Conservation (phyloP, 1,139 yeast genomes). For the Torulaspora pretoriensis region DNA sequence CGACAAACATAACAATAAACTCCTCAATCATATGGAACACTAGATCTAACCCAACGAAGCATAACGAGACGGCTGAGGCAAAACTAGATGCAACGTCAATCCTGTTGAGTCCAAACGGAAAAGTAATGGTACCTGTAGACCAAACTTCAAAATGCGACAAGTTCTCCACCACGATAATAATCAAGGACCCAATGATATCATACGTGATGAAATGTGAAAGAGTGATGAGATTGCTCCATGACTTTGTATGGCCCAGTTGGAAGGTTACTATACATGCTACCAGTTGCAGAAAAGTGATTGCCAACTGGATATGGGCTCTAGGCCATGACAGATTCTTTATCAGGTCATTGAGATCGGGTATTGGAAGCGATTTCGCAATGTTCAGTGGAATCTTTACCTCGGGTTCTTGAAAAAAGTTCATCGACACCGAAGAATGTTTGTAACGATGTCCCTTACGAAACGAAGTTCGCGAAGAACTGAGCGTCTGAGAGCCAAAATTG, state of each 20-base stretch:
- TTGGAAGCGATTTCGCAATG: conserved; percentile 74
- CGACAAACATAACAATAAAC: conserved; percentile 49
- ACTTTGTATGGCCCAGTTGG: conserved; percentile 52
- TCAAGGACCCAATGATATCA: conserved; percentile 75
- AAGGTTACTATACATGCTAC: conserved; percentile 45
- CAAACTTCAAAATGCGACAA: conserved; percentile 90
- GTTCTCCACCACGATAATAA: conserved; percentile 68
- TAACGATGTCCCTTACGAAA: conserved; percentile 94
- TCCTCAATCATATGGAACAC: conserved; percentile 83
- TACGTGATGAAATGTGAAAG: conserved; percentile 83
- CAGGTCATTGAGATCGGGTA: conserved; percentile 69
- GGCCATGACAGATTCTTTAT: conserved; percentile 62
- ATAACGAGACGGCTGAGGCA: conserved; percentile 75
- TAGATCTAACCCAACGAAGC: conserved; percentile 88
- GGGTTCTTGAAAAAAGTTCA: conserved; percentile 94
- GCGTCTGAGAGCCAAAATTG: conserved; percentile 46
- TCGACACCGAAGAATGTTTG: conserved; percentile 93
- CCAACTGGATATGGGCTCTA: conserved; percentile 52
- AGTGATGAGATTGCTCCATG: conserved; percentile 65
- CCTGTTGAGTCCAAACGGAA: conserved; percentile 89
- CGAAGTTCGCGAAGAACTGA: conserved; percentile 61
- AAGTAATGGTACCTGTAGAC: conserved; percentile 75
- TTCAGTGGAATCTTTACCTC: conserved; percentile 65
- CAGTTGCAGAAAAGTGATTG: conserved; percentile 37
- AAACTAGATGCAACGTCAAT: conserved; percentile 84